Evolutionary conservation across 371 early-diverging fungal species (phyloP), one percentile per base, ranked within the genome.

Genomic region (Actinomucor elegans): DNA sequence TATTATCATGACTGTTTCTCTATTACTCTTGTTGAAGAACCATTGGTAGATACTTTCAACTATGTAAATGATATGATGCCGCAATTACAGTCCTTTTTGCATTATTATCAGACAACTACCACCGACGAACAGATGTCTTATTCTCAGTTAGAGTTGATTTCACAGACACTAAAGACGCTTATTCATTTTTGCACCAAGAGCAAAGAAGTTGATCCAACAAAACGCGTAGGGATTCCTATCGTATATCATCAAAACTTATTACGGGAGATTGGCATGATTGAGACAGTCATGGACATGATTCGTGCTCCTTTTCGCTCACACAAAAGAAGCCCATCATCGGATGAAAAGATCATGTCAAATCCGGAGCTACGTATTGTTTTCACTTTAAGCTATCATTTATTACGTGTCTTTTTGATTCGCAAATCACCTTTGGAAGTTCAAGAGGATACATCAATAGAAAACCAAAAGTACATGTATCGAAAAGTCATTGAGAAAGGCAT

Each of bases 161-260:
- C 20, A 6, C 15, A 56, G 8, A 29, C 42, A 8, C 41, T 75
- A 69, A 57, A 61, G 17, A 51, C 72, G 3, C 41, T 83, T 23
- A 71, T 80, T n/a, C 62, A 59, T 8, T 83, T 80, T 40, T 75
- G 77, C 38, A 76, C 83, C 3, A 48, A 68, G 24, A 80, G 79
- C 20, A 61, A 49, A 9, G 73, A 77, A 33, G 11, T 46, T 0
- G 75, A 83, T 57, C 61, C 66, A 1, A 41, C 66, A 5, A 61
- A 63, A 20, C 66, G 83, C 2, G 60, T 63, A 20, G 83, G 83
- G 2, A 33, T 73, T 7, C 78, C 83, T 1, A 59, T 64, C 4
- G 52, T 64, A 47, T 61, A 71, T 36, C 77, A 83, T 38, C 83
- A 83, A 61, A 63, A 59, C 1, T 42, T 83, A 18, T 47, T 83